Conservation (phyloP, 371 early-diverging fungal genomes). For the Mucor sp. region DNA sequence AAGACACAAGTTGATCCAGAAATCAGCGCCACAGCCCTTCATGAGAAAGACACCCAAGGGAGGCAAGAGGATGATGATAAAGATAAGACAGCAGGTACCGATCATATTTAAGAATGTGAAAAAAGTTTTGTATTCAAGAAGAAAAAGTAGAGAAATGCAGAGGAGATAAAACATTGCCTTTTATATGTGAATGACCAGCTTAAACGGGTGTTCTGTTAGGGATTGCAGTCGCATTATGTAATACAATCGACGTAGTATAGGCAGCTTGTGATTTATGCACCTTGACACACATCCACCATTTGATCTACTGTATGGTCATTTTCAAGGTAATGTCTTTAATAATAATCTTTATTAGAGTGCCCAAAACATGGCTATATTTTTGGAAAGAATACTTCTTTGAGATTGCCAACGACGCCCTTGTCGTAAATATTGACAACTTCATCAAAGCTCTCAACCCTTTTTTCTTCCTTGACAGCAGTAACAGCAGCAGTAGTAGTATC, state of each 20-base stretch:
- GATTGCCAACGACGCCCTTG: slow-evolving; percentile 56
- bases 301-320: too few species aligned
- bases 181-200: not conserved
- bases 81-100: slow-evolving; percentile 49
- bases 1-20: slow-evolving; percentile 54
- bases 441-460: slow-evolving; percentile 42
- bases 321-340: too few species aligned
- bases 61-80: slow-evolving; percentile 45
- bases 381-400: slow-evolving; percentile 39
- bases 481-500: slow-evolving; percentile 15
- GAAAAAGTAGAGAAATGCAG: not conserved
- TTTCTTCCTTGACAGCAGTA: slow-evolving; percentile 9
- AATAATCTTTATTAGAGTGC: too few species aligned
- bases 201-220: not conserved
- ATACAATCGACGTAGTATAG: not conserved
- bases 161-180: not conserved
- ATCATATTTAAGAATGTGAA: slow-evolving; percentile 24
- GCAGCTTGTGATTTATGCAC: too few species aligned
- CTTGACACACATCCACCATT: too few species aligned
- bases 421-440: slow-evolving; percentile 72
- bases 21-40: slow-evolving; percentile 46
- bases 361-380: not conserved
- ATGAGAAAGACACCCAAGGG: slow-evolving; percentile 51
- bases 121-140: not conserved
- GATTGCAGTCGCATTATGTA: not conserved